phyloP scores from a whole-genome alignment of 176 grass and related monocot genomes.

The Alloteropsis semialata region DNA sequence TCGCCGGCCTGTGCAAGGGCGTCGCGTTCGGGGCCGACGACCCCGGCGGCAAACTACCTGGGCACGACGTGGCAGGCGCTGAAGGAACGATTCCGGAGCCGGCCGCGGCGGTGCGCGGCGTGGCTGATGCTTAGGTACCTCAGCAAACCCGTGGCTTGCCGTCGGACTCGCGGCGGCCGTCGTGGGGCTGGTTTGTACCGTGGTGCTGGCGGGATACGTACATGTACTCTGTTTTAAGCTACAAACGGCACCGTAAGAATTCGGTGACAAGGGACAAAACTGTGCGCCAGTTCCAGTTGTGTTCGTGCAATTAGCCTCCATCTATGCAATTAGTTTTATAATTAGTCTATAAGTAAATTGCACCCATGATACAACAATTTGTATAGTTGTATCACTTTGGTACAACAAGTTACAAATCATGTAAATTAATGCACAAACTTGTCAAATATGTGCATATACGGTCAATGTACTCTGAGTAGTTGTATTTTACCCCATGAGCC shows the following conservation, averaged over 20 bases:
- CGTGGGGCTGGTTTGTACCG: not conserved
- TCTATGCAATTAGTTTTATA: no score
- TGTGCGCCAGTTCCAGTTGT: no score
- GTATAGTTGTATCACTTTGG: no score
- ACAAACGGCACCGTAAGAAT: not conserved
- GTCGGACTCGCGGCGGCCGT: not conserved
- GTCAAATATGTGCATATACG: no score
- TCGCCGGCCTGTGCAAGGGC: not conserved
- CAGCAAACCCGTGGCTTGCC: conserved; percentile 6
- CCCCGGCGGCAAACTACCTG: not conserved
- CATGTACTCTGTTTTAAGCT: not conserved
- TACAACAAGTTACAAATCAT: no score
- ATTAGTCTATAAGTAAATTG: no score
- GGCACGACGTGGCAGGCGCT: not conserved
- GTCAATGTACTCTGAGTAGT: no score
- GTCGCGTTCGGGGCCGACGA: not conserved
- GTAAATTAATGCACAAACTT: no score
- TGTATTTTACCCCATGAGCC: no score
- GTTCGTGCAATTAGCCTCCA: no score
- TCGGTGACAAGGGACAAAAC: not conserved
- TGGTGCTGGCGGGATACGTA: conserved; percentile 1
- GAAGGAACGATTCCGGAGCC: not conserved
- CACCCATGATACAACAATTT: no score
- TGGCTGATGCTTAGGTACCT: not conserved
- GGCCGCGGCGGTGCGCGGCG: not conserved